phyloP scores from a whole-genome alignment of 805 yeast genomes.

The Lipomyces starkeyi region DNA sequence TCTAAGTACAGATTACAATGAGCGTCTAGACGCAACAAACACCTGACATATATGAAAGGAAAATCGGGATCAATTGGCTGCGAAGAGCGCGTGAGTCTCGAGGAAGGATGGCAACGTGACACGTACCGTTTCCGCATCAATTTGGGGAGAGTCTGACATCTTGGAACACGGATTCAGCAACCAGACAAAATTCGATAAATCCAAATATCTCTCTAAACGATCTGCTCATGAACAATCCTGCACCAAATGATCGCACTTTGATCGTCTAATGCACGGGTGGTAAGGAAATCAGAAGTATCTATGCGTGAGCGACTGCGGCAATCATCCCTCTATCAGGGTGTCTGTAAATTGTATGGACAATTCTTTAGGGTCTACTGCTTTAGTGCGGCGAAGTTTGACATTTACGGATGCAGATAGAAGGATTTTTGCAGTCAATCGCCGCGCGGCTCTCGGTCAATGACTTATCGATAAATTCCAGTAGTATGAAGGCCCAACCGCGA shows the following conservation, averaged over 20 bases:
- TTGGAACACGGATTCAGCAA: constrained; percentile 58
- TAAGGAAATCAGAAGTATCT: background rate
- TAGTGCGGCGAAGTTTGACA: too few species aligned
- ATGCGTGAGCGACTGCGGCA: background rate
- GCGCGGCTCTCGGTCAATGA: too few species aligned
- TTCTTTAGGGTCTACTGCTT: too few species aligned
- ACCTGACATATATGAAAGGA: background rate
- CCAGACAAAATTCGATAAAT: background rate
- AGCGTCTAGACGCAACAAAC: background rate
- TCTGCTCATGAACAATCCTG: background rate
- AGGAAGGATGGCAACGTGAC: background rate
- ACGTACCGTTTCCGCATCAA: constrained; percentile 33
- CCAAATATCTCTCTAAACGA: background rate
- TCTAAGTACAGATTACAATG: constrained; percentile 35
- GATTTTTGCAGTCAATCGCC: too few species aligned
- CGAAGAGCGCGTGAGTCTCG: background rate
- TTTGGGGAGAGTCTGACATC: constrained; percentile 66
- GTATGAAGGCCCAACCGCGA: too few species aligned
- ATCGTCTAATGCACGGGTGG: background rate
- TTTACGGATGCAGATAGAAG: too few species aligned
- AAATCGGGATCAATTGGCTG: background rate
- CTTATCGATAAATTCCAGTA: too few species aligned
- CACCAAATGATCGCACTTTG: background rate
- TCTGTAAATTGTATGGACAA: too few species aligned
- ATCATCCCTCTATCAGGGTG: too few species aligned